These are phyloP conservation scores for Aspergillus flavus DNA, from an alignment of 2,329 filamentous ascomycete genomes.

Conservation along the genomic window DNA sequence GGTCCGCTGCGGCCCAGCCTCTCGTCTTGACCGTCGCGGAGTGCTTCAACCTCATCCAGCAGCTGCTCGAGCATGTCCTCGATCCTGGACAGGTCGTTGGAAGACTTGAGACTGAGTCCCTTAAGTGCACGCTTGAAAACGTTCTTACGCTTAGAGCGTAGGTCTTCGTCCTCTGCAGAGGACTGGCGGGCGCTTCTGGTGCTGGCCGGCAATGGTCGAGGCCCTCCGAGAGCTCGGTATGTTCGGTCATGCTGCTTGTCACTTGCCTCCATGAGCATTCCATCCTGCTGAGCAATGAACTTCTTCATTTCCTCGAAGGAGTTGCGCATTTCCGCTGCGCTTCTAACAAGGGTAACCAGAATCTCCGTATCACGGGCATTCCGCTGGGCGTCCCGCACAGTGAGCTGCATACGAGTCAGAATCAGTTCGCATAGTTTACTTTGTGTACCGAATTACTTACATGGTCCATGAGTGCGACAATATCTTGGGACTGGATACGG, in stretches of 20 bases:
- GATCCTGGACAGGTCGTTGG: conserved; percentile 84
- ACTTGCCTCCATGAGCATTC: conserved; percentile 82
- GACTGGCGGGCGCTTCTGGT: conserved; percentile 59
- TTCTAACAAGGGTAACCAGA: conserved; percentile 87
- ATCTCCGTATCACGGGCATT: conserved; percentile 97
- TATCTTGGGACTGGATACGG: conserved; percentile 91
- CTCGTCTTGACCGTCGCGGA: conserved; percentile 63
- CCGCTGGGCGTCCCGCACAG: conserved; percentile 92
- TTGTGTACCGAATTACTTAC: conserved; percentile 50
- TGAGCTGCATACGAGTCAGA: conserved; percentile 60
- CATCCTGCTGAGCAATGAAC: conserved; percentile 86
- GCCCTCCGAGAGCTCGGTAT: conserved; percentile 80
- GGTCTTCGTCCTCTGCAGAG: conserved; percentile 58
- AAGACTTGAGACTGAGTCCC: conserved; percentile 82
- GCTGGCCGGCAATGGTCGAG: conserved; percentile 76
- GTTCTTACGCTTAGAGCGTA: conserved; percentile 79
- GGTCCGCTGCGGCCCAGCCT: conserved; percentile 27
- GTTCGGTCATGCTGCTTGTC: conserved; percentile 86
- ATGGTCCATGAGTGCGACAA: conserved; percentile 97
- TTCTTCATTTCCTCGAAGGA: conserved; percentile 95
- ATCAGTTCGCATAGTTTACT: neutral
- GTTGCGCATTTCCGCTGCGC: conserved; percentile 94
- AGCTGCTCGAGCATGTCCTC: conserved; percentile 92
- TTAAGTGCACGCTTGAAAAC: conserved; percentile 94
- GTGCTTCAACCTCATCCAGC: conserved; percentile 84